Percentiles rank a stretch among this genome's conserved stretches.
Evolutionary conservation across 2,329 filamentous ascomycete species (phyloP).

Genomic region (Didymella lethalis): DNA sequence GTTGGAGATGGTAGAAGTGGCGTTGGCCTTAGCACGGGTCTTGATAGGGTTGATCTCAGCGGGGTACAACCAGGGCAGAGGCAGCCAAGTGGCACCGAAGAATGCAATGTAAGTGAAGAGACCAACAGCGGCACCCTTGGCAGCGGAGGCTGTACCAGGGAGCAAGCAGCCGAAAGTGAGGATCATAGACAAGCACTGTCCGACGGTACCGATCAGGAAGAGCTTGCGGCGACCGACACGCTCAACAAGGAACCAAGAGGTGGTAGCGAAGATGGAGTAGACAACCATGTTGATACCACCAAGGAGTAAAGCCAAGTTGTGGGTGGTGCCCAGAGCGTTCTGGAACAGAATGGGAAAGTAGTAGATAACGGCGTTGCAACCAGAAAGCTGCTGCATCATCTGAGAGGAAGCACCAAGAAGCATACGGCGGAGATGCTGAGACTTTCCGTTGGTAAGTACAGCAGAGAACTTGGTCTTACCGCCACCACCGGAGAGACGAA

Average conservation of each 20-base stretch:
- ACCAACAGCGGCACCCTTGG: conserved; percentile 64
- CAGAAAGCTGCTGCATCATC: conserved; percentile 65
- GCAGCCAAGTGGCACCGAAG: conserved; percentile 71
- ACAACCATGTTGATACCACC: conserved; percentile 63
- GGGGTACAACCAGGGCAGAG: conserved; percentile 66
- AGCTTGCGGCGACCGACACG: conserved; percentile 62
- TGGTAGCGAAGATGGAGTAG: conserved; percentile 63
- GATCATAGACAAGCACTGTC: conserved; percentile 61
- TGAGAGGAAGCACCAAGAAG: conserved; percentile 66
- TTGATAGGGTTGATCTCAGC: conserved; percentile 64
- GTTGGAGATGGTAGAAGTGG: conserved; percentile 62
- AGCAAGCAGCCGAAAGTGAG: conserved; percentile 54
- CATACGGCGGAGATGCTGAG: conserved; percentile 70
- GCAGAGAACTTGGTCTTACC: conserved; percentile 56
- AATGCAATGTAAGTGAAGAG: conserved; percentile 74
- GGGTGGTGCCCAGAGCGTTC: conserved; percentile 60
- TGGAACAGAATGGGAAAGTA: conserved; percentile 55
- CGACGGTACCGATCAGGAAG: conserved; percentile 53
- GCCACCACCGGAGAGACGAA: conserved; percentile 47
- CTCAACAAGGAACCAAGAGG: conserved; percentile 71
- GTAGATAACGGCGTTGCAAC: conserved; percentile 56
- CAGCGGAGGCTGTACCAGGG: conserved; percentile 45
- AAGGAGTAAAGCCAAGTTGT: conserved; percentile 56
- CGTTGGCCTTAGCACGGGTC: conserved; percentile 64
- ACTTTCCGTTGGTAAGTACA: conserved; percentile 67